phyloP scores from a whole-genome alignment of 2,329 filamentous ascomycete species.

The Parasarocladium wereldwijsianum region DNA sequence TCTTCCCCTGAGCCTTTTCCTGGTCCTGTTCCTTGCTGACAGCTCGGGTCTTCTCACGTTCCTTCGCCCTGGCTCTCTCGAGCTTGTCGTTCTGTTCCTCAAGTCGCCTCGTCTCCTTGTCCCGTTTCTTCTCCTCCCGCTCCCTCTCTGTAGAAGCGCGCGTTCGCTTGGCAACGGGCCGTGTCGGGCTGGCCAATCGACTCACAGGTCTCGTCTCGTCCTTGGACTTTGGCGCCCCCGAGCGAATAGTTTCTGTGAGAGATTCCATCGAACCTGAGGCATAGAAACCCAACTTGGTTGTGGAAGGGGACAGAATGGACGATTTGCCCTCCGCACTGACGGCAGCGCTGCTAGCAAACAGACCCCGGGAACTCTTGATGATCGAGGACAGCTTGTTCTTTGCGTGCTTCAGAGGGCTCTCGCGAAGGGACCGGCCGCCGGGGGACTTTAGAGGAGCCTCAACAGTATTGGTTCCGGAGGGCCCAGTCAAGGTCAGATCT shows the following conservation, averaged over 20 bases:
- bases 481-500: conserved; percentile 30
- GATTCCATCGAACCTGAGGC: conserved; percentile 33
- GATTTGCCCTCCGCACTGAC: conserved; percentile 48
- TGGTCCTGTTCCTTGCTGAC: conserved; percentile 45
- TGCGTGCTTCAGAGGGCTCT: conserved; percentile 78
- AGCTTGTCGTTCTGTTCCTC: conserved; percentile 47
- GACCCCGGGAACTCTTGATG: conserved; percentile 70
- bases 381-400: conserved; percentile 90
- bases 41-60: conserved; percentile 50
- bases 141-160: conserved; percentile 46
- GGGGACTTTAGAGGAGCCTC: conserved; percentile 42
- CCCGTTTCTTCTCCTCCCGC: conserved; percentile 49
- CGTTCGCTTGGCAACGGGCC: conserved; percentile 31
- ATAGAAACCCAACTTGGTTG: conserved; percentile 28
- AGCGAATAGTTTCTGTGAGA: conserved; percentile 14
- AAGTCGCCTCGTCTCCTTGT: conserved; percentile 48
- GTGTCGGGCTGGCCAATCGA: conserved; percentile 29
- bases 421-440: conserved; percentile 39
- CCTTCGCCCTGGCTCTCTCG: conserved; percentile 54
- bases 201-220: conserved; percentile 7
- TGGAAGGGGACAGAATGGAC: conserved; percentile 39
- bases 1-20: conserved; percentile 10
- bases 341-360: conserved; percentile 64
- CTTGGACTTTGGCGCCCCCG: conserved; percentile 7
- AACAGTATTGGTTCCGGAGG: conserved; percentile 29